These are phyloP conservation scores for Pythium myriotylum DNA, from an alignment of 352 stramenopile genomes.

Conservation along the genomic window DNA sequence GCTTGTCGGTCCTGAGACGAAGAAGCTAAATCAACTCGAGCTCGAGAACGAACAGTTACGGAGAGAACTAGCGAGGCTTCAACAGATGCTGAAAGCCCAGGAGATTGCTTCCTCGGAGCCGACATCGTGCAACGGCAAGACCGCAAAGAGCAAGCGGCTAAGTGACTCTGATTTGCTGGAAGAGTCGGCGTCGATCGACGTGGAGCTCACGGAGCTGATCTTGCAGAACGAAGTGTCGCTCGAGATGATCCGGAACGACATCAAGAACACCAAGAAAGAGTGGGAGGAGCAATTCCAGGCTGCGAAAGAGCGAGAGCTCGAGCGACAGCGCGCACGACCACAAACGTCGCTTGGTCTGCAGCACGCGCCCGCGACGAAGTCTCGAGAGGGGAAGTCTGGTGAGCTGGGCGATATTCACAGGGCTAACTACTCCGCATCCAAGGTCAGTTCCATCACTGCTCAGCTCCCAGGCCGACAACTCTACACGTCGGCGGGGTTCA, in stretches of 20 bases:
- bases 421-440: neutral
- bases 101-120: slow-evolving; percentile 23
- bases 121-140: slow-evolving; percentile 11
- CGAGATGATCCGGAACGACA: slow-evolving; percentile 82
- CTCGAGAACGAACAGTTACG: slow-evolving; percentile 28
- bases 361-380: neutral
- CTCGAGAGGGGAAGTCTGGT: neutral
- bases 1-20: slow-evolving; percentile 17
- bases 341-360: slow-evolving; percentile 58
- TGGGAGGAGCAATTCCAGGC: slow-evolving; percentile 66
- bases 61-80: slow-evolving; percentile 46
- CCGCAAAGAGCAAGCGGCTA: slow-evolving; percentile 12
- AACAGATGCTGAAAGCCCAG: slow-evolving; percentile 38
- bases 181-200: slow-evolving; percentile 69
- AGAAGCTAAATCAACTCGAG: slow-evolving; percentile 49
- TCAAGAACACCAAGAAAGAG: slow-evolving; percentile 81
- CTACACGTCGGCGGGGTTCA: slow-evolving; percentile 59
- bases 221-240: slow-evolving; percentile 86
- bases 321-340: slow-evolving; percentile 42
- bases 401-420: neutral
- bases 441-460: slow-evolving; percentile 14
- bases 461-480: slow-evolving; percentile 31
- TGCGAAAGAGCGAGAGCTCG: slow-evolving; percentile 46
- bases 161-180: slow-evolving; percentile 55
- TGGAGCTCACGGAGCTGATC: slow-evolving; percentile 83